Base-by-base conservation (phyloP, 192 early-diverging fungal species). In the Backusella sp. region DNA sequence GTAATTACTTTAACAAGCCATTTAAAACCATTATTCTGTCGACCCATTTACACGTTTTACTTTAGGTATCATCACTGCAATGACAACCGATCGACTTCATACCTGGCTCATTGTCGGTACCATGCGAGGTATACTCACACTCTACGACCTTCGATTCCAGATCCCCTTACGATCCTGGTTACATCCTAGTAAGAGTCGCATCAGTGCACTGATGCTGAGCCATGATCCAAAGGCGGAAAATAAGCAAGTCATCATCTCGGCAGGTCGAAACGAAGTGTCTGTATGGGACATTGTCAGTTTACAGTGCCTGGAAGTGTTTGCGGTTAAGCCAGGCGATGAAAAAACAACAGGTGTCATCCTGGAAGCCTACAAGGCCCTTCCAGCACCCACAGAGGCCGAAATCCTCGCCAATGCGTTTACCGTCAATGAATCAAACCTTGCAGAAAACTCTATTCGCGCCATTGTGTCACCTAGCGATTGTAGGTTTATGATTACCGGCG, bases 81-180 rank as follows among this genome's bases (percentile, higher is more conserved):
- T 96, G 84, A 84, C 87, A 9, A 78, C 86, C 4, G 93, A 95
- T 78, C 84, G 74, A 12, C 79, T 81, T 4, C 86, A 84, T 44
- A 83, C 84, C 15, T 96, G 91, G 91, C 73, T 94, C 4, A 66
- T 94, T 17, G 87, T 91, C 0, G 95, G 93, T 23, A 94, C 93
- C 15, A 88, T 88, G 23, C 83, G 91, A 56, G 95, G 95, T 4
- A 90, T 96, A 0, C 74, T 96, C 26, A 90, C 89, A 0, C 76
- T 96, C 1, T 96, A 89, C 83, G 95, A 96, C 76, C 73, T 96
- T 7, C 86, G 95, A 39, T 96, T 96, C 82, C 83, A 84, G 39
- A 78, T 95, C 39, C 84, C 86, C 17, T 77, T 95, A 30, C 85
- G 90, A 67, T 82, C 90, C 3, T 96, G 95, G 94, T 83, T 85